Evolutionary conservation across 768 basidiomycete species (phyloP).

Genomic region (Fomitopsis pulvina): DNA sequence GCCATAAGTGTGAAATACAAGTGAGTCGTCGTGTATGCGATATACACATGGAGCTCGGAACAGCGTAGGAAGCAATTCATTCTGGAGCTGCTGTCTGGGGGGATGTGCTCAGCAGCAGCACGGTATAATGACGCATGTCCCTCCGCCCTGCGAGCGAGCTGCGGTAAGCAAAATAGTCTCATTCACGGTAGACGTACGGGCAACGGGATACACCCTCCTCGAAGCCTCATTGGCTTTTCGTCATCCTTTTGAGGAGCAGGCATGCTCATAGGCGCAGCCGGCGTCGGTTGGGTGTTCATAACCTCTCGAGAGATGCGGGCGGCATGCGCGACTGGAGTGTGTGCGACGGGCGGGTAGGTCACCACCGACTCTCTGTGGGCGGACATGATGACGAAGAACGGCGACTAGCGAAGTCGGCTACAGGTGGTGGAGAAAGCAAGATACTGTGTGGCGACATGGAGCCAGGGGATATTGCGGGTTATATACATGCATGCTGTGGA

Average conservation of each 20-base stretch:
- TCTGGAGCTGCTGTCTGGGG: too few species aligned
- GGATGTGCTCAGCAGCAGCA: neutral
- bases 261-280: neutral
- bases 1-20: too few species aligned
- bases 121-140: neutral
- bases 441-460: too few species aligned
- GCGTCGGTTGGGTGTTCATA: neutral
- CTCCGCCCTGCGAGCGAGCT: neutral
- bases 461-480: too few species aligned
- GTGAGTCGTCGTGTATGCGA: too few species aligned
- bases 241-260: neutral
- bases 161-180: neutral
- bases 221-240: neutral
- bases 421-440: too few species aligned
- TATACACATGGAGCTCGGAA: too few species aligned
- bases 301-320: neutral
- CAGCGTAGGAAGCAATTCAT: too few species aligned
- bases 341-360: neutral
- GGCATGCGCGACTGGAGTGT: neutral
- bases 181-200: neutral
- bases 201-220: neutral
- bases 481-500: too few species aligned
- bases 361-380: neutral
- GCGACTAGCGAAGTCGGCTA: too few species aligned
- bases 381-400: neutral